These are phyloP conservation scores for Aspergillus ruber DNA, from an alignment of 2,329 filamentous ascomycete genomes.

Conservation along the genomic window DNA sequence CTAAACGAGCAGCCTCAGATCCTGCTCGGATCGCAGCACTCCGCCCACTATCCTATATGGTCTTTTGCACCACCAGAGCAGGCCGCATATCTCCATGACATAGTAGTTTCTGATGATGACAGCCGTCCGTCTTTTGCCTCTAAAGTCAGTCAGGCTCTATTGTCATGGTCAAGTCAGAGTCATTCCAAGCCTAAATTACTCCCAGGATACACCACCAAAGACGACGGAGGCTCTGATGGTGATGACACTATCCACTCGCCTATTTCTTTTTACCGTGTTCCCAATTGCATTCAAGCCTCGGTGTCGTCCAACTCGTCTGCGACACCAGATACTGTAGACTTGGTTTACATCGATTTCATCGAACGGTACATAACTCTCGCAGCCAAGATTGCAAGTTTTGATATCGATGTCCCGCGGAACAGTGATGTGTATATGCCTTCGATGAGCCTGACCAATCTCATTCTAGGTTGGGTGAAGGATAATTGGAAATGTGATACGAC, in stretches of 20 bases:
- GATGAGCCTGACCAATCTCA: constrained; percentile 51
- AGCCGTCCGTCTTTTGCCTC: constrained; percentile 4
- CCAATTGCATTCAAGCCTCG: constrained; percentile 74
- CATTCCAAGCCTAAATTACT: constrained; percentile 38
- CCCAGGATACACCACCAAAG: constrained; percentile 81
- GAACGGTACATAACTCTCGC: constrained; percentile 73
- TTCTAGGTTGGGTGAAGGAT: constrained; percentile 53
- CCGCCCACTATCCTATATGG: constrained; percentile 15
- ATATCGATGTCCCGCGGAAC: constrained; percentile 43
- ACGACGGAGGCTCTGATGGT: constrained; percentile 75
- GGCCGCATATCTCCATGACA: constrained; percentile 20
- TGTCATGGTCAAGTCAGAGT: constrained; percentile 14
- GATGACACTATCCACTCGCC: constrained; percentile 81
- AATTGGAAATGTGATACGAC: constrained; percentile 43
- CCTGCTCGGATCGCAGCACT: constrained; percentile 18
- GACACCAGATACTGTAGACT: constrained; percentile 67
- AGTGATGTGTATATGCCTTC: constrained; percentile 48
- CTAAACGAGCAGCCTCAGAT: constrained; percentile 54
- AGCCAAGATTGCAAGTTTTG: constrained; percentile 55
- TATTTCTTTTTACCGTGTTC: constrained; percentile 68
- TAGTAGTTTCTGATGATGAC: constrained; percentile 12
- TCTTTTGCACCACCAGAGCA: constrained; percentile 43
- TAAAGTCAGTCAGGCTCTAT: constrained; percentile 21
- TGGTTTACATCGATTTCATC: constrained; percentile 90
- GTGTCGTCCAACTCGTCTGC: constrained; percentile 36